Conservation (phyloP, 306 rosid species). For the Biancaea sappan region DNA sequence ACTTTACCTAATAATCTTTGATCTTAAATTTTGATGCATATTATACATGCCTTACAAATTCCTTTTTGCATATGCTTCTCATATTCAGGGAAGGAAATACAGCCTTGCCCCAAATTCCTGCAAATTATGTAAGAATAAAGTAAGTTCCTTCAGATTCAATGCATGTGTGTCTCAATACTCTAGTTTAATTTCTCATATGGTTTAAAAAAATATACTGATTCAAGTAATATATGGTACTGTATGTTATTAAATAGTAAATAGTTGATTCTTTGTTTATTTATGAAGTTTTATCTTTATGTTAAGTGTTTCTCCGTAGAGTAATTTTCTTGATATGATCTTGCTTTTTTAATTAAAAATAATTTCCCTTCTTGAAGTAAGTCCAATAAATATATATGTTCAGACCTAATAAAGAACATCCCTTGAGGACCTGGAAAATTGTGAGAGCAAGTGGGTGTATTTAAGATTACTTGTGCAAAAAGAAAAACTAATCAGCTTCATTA, state of each 20-base stretch:
- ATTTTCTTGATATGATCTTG: not conserved
- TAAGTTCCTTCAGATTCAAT: conserved; percentile 43
- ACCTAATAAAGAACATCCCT: not conserved
- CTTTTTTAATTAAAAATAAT: not conserved
- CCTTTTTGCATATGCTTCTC: not conserved
- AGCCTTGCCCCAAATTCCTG: conserved; percentile 63
- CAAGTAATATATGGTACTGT: not conserved
- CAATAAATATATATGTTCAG: not conserved
- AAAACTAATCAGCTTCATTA: not conserved
- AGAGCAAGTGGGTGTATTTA: not conserved
- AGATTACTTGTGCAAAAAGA: not conserved
- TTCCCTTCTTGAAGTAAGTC: not conserved
- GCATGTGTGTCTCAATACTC: not conserved
- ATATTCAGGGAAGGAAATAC: conserved; percentile 69
- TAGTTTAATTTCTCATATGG: not conserved
- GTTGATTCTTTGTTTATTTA: not conserved
- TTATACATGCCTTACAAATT: not conserved
- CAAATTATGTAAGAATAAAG: conserved; percentile 69
- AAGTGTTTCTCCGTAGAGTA: not conserved
- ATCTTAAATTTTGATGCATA: conserved; percentile 5
- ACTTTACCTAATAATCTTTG: not conserved
- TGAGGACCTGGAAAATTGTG: not conserved
- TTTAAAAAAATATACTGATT: not conserved
- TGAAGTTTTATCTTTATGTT: not conserved
- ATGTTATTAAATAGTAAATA: not conserved